A percentile compares a stretch with the other conserved stretches of the same genome.
phyloP scores from a whole-genome alignment of 805 yeast genomes.

The Candida silvicultrix region DNA sequence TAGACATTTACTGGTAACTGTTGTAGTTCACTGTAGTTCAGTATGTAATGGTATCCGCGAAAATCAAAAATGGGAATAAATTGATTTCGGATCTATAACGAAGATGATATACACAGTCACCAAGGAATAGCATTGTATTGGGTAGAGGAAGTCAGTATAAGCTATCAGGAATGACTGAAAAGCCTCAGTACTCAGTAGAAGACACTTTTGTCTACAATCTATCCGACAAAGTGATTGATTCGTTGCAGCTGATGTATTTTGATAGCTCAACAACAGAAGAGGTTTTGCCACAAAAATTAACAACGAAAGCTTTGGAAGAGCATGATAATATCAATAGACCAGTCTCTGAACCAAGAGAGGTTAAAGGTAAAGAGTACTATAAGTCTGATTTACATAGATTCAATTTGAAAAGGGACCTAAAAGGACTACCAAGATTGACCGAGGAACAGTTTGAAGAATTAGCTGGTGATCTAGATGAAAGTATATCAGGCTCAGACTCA shows the following conservation, averaged over 20 bases:
- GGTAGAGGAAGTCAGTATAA: too few species aligned
- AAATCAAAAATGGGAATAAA: too few species aligned
- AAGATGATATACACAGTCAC: too few species aligned
- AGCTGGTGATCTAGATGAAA: slow-evolving; percentile 44
- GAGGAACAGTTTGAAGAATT: slow-evolving; percentile 55
- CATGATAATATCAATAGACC: slow-evolving; percentile 3
- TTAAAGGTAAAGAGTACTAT: slow-evolving; percentile 36
- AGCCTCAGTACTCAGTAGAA: slow-evolving; percentile 6
- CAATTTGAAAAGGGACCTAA: slow-evolving; percentile 49
- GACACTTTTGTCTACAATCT: slow-evolving; percentile 48
- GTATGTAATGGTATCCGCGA: too few species aligned
- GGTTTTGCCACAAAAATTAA: slow-evolving; percentile 13
- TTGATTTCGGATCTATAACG: too few species aligned
- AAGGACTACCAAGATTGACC: slow-evolving; percentile 38
- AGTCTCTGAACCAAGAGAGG: slow-evolving; percentile 2
- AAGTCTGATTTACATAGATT: slow-evolving; percentile 52
- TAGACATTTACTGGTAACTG: too few species aligned
- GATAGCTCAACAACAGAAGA: slow-evolving; percentile 41
- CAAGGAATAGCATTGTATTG: too few species aligned
- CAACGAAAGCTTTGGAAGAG: slow-evolving; percentile 13
- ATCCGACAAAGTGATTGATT: slow-evolving; percentile 30
- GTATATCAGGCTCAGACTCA: slow-evolving; percentile 56
- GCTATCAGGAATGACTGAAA: not conserved
- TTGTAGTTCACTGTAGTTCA: too few species aligned
- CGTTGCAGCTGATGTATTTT: slow-evolving; percentile 48